These are phyloP conservation scores for Chlorella sp. DNA, from an alignment of 139 green algal species.

Conservation along the genomic window DNA sequence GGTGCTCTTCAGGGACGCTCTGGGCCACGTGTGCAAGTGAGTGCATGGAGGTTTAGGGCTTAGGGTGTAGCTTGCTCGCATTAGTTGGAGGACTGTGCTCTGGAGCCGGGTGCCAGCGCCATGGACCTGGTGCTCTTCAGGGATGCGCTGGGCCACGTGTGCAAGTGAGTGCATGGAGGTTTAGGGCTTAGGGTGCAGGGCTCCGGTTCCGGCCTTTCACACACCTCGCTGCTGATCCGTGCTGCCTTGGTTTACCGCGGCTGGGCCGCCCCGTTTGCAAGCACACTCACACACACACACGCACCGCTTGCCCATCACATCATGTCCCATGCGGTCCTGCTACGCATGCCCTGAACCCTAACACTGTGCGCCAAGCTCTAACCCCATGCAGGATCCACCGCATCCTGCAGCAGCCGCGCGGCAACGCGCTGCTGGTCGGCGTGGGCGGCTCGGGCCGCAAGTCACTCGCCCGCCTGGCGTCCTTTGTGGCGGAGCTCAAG, in stretches of 20 bases:
- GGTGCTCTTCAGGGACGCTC: slow-evolving; percentile 79
- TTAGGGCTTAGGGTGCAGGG: no score
- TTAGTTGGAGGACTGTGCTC: slow-evolving; percentile 75
- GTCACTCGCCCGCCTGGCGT: slow-evolving; percentile 63
- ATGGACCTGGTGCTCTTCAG: slow-evolving; percentile 85
- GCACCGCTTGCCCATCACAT: no score
- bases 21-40: slow-evolving; percentile 71
- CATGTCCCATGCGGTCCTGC: no score
- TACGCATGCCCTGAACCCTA: no score
- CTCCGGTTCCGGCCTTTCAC: no score
- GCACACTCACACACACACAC: no score
- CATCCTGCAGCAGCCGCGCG: slow-evolving; percentile 70
- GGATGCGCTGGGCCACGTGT: slow-evolving; percentile 77
- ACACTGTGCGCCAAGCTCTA: no score
- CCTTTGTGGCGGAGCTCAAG: slow-evolving; percentile 73
- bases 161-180: slow-evolving; percentile 39
- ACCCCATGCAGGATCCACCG: slow-evolving; percentile 48
- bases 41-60: no score
- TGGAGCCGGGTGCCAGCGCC: slow-evolving; percentile 61
- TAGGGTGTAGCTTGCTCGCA: no score
- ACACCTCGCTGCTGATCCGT: no score
- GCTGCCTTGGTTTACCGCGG: no score
- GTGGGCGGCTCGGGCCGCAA: slow-evolving; percentile 78
- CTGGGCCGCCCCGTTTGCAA: no score
- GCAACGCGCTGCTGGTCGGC: slow-evolving; percentile 82